Evolutionary conservation across 2,329 filamentous ascomycete genomes (phyloP), one percentile per base, ranked within the genome.

Genomic region (Paecilomyces formosus): DNA sequence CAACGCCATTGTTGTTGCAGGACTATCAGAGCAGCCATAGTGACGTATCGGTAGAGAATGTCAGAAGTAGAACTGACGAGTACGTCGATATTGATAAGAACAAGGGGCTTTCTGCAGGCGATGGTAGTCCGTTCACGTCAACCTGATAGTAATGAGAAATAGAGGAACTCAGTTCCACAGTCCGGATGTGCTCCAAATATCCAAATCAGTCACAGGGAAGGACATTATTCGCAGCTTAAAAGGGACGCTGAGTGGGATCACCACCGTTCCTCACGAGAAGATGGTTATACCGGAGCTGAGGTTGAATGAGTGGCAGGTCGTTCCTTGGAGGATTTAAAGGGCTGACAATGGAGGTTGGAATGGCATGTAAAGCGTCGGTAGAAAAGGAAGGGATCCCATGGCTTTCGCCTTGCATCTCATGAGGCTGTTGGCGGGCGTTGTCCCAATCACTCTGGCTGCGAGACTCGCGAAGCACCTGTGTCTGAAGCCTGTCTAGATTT

Each of bases 391-490:
- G 15, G n/a, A 45, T 45, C 18, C 7, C 39, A 12, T 31, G 30
- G 11, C 30, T 31, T 9, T 18, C 39, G 7, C 18, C 18, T 45
- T 15, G 54, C 12, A 66, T 68, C 18, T 60, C 63, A 35, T 68
- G 66, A 18, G 66, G 7, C 50, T 60, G 63, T 49, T 67, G 67
- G 55, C 66, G 65, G 45, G 57, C 62, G 15, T 72, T 68, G 13
- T 67, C 39, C 72, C 72, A 75, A 30, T 63, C 63, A 54, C 53
- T 55, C 35, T 72, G 67, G 18, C 64, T 61, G 55, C 65, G 65
- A 21, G 68, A 53, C 28, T 69, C 70, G 51, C 59, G 54, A 28
- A 70, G 68, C 54, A 68, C 71, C 22, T 72, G 70, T 1, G 65
- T 26, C 50, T 72, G 71, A 2, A 68, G 54, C 30, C 68, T 66